Evolutionary conservation across 2,329 filamentous ascomycete genomes (phyloP).

Genomic region (Cladophialophora yegresii): DNA sequence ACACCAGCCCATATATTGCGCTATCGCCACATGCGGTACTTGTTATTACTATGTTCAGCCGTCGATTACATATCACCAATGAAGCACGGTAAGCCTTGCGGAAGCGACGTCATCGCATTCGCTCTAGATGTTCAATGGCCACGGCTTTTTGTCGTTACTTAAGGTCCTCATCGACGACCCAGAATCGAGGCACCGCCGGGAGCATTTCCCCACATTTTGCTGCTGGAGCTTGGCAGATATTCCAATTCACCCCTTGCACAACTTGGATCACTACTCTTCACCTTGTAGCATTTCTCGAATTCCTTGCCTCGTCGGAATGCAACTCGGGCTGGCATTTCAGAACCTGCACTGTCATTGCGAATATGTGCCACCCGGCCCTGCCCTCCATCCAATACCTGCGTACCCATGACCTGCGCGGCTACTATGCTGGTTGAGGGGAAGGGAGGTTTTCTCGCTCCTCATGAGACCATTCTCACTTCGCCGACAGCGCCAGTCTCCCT

Average conservation of each 20-base stretch:
- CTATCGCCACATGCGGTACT: conserved; percentile 4
- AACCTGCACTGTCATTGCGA: background rate
- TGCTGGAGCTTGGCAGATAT: background rate
- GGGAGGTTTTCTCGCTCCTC: too few species aligned
- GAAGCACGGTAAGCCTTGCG: background rate
- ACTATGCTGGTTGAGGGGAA: too few species aligned
- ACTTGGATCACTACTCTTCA: background rate
- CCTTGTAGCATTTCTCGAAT: background rate
- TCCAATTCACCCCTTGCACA: background rate
- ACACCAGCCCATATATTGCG: background rate
- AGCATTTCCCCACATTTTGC: background rate
- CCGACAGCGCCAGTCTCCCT: too few species aligned
- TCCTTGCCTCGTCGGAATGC: background rate
- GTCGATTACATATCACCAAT: background rate
- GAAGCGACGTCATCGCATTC: background rate
- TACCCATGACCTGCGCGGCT: too few species aligned
- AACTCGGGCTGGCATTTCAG: background rate
- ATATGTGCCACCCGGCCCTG: too few species aligned
- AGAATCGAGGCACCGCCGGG: background rate
- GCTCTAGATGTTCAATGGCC: background rate
- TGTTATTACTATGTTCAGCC: conserved; percentile 1
- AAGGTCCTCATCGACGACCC: conserved; percentile 6
- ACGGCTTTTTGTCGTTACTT: background rate
- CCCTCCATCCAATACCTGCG: too few species aligned
- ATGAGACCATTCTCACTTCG: too few species aligned